phyloP scores from a whole-genome alignment of 306 rosid genomes.

The Corylus heterophylla region DNA sequence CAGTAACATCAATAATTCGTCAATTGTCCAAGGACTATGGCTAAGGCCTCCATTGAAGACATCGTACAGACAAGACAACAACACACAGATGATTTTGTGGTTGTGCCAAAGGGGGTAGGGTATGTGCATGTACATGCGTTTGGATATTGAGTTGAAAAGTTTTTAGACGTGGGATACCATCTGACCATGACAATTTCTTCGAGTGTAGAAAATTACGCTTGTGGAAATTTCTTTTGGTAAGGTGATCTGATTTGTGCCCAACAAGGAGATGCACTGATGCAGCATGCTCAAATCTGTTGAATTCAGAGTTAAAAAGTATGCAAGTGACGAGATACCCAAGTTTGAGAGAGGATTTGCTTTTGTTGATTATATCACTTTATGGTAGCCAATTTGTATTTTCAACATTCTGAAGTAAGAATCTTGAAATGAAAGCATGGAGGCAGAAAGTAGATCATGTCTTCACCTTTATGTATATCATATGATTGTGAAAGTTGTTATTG shows the following conservation, averaged over 20 bases:
- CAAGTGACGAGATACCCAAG: conserved; percentile 43
- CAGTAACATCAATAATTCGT: conserved; percentile 50
- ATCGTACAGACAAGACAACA: conserved; percentile 29
- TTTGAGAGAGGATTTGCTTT: conserved; percentile 39
- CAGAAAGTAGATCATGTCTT: conserved; percentile 9
- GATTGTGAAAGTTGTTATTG: not conserved
- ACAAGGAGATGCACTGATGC: conserved; percentile 22
- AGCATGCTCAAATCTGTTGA: conserved; percentile 52
- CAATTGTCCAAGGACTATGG: conserved; percentile 49
- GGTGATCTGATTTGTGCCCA: conserved; percentile 50
- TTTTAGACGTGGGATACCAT: conserved; percentile 18
- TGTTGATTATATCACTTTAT: conserved; percentile 38
- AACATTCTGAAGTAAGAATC: conserved; percentile 34
- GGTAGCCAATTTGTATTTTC: conserved; percentile 44
- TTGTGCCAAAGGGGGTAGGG: conserved; percentile 41
- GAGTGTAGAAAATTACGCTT: conserved; percentile 29
- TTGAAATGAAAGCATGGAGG: conserved; percentile 28
- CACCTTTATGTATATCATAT: not conserved
- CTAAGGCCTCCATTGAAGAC: conserved; percentile 46
- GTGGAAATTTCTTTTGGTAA: conserved; percentile 36
- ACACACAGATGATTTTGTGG: conserved; percentile 44
- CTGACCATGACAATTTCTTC: conserved; percentile 15
- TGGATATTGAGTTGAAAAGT: conserved; percentile 5
- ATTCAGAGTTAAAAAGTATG: conserved; percentile 39
- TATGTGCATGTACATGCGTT: conserved; percentile 15